These are phyloP conservation scores for Chaetomium cochliodes DNA, from an alignment of 495 filamentous ascomycete species.

Conservation along the genomic window DNA sequence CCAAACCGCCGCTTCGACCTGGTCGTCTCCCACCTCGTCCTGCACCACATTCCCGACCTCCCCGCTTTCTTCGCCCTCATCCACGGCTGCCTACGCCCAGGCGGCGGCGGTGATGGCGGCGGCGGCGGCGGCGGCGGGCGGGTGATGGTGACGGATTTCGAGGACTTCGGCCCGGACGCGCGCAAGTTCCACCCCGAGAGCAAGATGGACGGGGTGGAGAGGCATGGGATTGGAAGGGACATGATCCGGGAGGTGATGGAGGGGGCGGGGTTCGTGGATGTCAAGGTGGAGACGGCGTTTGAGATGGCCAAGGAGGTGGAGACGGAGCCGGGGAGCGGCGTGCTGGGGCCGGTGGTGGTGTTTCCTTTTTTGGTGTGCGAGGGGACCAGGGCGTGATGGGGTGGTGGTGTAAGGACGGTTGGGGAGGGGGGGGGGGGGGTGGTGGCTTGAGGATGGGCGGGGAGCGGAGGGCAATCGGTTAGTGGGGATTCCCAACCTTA, in stretches of 20 bases:
- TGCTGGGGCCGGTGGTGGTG: slow-evolving; percentile 30
- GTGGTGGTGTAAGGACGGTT: too few relatives aligned
- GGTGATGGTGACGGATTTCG: slow-evolving; percentile 56
- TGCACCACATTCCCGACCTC: slow-evolving; percentile 55
- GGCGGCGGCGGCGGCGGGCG: slow-evolving; percentile 44
- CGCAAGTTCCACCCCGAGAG: slow-evolving; percentile 50
- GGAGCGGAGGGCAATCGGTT: too few relatives aligned
- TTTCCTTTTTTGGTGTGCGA: slow-evolving; percentile 57
- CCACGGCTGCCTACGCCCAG: slow-evolving; percentile 42
- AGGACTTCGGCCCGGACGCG: slow-evolving; percentile 55
- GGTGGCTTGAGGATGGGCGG: too few relatives aligned
- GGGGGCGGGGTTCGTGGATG: slow-evolving; percentile 49
- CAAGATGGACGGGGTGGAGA: slow-evolving; percentile 54
- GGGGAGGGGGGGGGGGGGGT: too few relatives aligned
- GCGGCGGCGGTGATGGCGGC: slow-evolving; percentile 49
- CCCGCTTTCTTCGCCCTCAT: slow-evolving; percentile 41
- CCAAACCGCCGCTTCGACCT: slow-evolving; percentile 44
- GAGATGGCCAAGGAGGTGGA: slow-evolving; percentile 49
- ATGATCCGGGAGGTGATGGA: slow-evolving; percentile 44
- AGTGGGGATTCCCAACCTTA: too few relatives aligned
- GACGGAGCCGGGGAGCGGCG: slow-evolving; percentile 35
- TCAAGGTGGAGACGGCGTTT: slow-evolving; percentile 45
- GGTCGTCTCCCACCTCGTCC: slow-evolving; percentile 51
- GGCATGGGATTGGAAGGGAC: slow-evolving; percentile 49
- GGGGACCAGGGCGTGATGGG: slow-evolving; percentile 29